Evolutionary conservation across 2,329 filamentous ascomycete species (phyloP).

Genomic region (Botrytis deweyae): DNA sequence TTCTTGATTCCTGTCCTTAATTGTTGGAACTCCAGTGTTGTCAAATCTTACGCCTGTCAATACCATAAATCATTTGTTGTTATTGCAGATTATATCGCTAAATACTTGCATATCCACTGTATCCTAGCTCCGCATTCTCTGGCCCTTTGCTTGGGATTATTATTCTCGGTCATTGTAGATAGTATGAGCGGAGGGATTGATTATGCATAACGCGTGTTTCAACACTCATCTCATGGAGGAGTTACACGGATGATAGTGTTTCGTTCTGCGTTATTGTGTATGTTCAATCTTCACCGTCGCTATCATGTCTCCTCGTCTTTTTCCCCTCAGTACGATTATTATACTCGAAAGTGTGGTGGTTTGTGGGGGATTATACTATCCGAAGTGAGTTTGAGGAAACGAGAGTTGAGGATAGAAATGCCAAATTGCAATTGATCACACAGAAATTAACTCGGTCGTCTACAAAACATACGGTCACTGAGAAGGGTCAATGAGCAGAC

Average conservation of each 20-base stretch:
- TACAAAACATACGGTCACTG: neutral
- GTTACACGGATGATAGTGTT: neutral
- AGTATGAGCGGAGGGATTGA: neutral
- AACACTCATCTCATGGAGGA: too few species aligned
- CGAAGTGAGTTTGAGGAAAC: neutral
- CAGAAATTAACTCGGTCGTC: neutral
- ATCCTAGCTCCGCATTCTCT: neutral
- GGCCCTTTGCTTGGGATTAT: neutral
- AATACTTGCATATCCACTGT: neutral
- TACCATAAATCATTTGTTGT: neutral
- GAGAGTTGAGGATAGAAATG: neutral
- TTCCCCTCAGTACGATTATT: neutral
- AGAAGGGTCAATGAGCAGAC: rapidly evolving
- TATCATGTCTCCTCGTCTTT: neutral
- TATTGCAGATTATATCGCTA: neutral
- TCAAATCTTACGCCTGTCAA: neutral
- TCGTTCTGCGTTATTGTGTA: neutral
- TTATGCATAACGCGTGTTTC: neutral
- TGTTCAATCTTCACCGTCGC: neutral
- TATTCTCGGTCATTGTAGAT: neutral
- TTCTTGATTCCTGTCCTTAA: neutral
- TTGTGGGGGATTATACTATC: neutral
- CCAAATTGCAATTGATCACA: too few species aligned
- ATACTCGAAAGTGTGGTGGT: neutral
- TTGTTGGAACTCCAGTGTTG: neutral